A percentile compares a stretch with the other conserved stretches of the same genome.
These are phyloP conservation scores for Carex pumila DNA, from an alignment of 176 grass and related monocot species.

Conservation along the genomic window DNA sequence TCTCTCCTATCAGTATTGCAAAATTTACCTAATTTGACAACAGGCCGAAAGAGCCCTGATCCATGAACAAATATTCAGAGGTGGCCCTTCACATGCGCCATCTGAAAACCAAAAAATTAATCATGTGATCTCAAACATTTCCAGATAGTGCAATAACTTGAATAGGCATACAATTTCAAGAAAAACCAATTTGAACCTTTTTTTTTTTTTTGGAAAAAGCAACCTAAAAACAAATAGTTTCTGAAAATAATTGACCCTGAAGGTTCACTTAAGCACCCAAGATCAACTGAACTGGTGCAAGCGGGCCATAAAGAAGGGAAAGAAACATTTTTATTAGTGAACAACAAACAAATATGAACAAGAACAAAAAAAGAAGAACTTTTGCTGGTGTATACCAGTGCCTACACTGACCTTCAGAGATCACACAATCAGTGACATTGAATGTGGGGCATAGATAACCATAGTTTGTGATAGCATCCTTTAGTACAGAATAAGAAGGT, in stretches of 20 bases:
- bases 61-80: slow-evolving; percentile 70
- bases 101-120: slow-evolving; percentile 31
- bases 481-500: slow-evolving; percentile 60
- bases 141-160: background rate
- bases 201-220: background rate
- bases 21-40: slow-evolving; percentile 73
- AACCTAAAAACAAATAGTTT: background rate
- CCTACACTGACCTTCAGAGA: slow-evolving; percentile 28
- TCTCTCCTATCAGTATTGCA: background rate
- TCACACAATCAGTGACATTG: background rate
- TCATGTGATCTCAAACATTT: background rate
- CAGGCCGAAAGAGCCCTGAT: slow-evolving; percentile 68
- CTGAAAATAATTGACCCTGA: slow-evolving; percentile 7
- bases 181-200: background rate
- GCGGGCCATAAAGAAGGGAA: background rate
- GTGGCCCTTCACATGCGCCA: slow-evolving; percentile 39
- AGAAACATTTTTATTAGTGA: background rate
- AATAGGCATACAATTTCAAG: background rate
- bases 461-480: slow-evolving; percentile 53
- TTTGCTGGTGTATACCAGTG: background rate
- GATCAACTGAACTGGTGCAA: background rate
- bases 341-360: background rate
- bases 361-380: background rate
- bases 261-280: background rate
- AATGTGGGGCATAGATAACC: slow-evolving; percentile 37